These are phyloP conservation scores for Daldinia childiae DNA, from an alignment of 495 filamentous ascomycete species.

Conservation along the genomic window DNA sequence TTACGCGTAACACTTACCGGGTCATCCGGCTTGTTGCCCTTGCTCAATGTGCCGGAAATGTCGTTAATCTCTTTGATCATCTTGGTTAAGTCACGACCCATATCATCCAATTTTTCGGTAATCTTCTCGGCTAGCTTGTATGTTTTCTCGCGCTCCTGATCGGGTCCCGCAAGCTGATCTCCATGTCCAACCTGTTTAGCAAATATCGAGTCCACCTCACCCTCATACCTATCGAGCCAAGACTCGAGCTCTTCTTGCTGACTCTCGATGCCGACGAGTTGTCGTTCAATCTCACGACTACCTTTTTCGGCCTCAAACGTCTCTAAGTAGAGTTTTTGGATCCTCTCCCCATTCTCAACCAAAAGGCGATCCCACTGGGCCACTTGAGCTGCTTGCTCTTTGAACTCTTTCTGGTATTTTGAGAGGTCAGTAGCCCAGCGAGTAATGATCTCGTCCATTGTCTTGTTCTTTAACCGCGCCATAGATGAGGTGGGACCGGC, in stretches of 20 bases:
- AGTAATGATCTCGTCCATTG: constrained; percentile 99
- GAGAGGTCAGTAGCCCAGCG: constrained; percentile 94
- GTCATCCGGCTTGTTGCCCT: constrained; percentile 88
- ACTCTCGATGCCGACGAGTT: constrained; percentile 84
- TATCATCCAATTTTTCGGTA: constrained; percentile 84
- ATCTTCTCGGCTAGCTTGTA: constrained; percentile 93
- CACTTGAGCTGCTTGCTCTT: constrained; percentile 84
- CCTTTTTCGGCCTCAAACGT: constrained; percentile 92
- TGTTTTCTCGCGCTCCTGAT: constrained; percentile 93
- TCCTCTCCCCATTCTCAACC: constrained; percentile 91
- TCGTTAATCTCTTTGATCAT: constrained; percentile 99
- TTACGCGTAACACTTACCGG: constrained; percentile 68
- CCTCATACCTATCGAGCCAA: constrained; percentile 89
- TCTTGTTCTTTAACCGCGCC: constrained; percentile 94
- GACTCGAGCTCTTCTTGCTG: constrained; percentile 88
- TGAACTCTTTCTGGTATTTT: constrained; percentile 96
- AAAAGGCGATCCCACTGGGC: constrained; percentile 90
- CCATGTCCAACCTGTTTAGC: constrained; percentile 68
- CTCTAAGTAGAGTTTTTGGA: constrained; percentile 84
- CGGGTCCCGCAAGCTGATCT: constrained; percentile 82
- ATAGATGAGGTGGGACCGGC: constrained; percentile 79
- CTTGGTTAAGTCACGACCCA: constrained; percentile 87
- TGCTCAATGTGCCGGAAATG: constrained; percentile 82
- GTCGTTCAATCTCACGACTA: constrained; percentile 89
- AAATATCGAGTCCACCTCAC: constrained; percentile 86